Evolutionary conservation across 2,329 filamentous ascomycete genomes (phyloP).

Genomic region (Aspergillus viridinutans): DNA sequence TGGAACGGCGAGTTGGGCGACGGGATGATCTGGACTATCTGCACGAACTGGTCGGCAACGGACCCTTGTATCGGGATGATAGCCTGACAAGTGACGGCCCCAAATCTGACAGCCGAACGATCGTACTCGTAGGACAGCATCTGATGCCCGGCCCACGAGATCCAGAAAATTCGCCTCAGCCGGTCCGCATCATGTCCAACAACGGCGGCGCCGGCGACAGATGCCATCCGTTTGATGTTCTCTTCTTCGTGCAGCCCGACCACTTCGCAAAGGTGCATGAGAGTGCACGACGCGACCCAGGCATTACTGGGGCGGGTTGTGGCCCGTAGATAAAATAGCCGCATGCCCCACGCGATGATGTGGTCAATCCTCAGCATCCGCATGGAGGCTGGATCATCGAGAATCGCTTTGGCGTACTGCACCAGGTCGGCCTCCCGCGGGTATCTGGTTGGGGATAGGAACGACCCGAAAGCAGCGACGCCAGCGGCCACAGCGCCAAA

Average conservation of each 20-base stretch:
- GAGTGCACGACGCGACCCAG: conserved; percentile 30
- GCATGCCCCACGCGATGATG: conserved; percentile 28
- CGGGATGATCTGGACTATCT: conserved; percentile 24
- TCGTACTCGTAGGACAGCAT: conserved; percentile 33
- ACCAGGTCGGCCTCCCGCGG: conserved; percentile 25
- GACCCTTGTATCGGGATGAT: conserved; percentile 18
- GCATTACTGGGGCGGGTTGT: conserved; percentile 29
- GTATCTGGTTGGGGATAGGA: conserved; percentile 21
- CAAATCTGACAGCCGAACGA: conserved; percentile 23
- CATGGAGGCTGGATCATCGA: conserved; percentile 28
- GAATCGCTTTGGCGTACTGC: conserved; percentile 29
- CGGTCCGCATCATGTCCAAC: conserved; percentile 28
- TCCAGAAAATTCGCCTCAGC: conserved; percentile 31
- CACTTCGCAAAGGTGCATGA: conserved; percentile 28
- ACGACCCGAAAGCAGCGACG: conserved; percentile 25
- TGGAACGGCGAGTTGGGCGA: conserved; percentile 23
- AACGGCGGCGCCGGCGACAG: conserved; percentile 14
- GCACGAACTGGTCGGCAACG: conserved; percentile 26
- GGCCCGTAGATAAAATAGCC: conserved; percentile 26
- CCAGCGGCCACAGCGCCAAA: conserved; percentile 28
- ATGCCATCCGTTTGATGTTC: conserved; percentile 26
- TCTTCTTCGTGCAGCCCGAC: conserved; percentile 26
- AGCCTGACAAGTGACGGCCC: conserved; percentile 21
- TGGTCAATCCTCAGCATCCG: conserved; percentile 24
- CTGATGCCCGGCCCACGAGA: conserved; percentile 28